Evolutionary conservation across 192 early-diverging fungal genomes (phyloP).

Genomic region (Podila epicladia): DNA sequence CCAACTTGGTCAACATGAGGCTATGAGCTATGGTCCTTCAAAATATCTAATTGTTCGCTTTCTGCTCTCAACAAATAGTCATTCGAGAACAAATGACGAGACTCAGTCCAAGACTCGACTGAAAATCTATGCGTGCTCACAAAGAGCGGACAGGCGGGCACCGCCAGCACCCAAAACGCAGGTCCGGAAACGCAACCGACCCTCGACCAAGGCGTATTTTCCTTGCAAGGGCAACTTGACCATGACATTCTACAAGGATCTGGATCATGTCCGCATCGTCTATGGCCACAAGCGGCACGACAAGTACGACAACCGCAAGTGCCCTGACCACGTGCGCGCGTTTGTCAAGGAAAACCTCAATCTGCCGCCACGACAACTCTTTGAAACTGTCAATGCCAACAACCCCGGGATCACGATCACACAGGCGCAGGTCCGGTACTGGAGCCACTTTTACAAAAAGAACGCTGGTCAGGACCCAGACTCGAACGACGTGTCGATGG

Average conservation of each 20-base stretch:
- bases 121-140: conserved; percentile 49
- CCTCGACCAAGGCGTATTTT: conserved; percentile 44
- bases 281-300: conserved; percentile 40
- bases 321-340: conserved; percentile 42
- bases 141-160: conserved; percentile 42
- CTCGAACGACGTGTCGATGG: conserved; percentile 1
- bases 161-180: conserved; percentile 48
- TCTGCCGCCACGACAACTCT: conserved; percentile 27
- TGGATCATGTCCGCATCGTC: conserved; percentile 43
- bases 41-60: background rate
- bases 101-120: conserved; percentile 48
- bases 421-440: conserved; percentile 47
- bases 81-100: conserved; percentile 48
- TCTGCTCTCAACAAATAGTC: conserved; percentile 11
- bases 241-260: conserved; percentile 46
- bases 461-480: conserved; percentile 16
- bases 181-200: conserved; percentile 44
- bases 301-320: conserved; percentile 50
- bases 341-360: conserved; percentile 41
- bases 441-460: conserved; percentile 48
- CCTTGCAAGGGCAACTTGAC: conserved; percentile 51
- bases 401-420: conserved; percentile 34
- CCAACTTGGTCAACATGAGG: background rate
- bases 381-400: conserved; percentile 14
- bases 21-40: no score